Evolutionary conservation across 192 early-diverging fungal species (phyloP).

Genomic region (Mortierella claussenii): DNA sequence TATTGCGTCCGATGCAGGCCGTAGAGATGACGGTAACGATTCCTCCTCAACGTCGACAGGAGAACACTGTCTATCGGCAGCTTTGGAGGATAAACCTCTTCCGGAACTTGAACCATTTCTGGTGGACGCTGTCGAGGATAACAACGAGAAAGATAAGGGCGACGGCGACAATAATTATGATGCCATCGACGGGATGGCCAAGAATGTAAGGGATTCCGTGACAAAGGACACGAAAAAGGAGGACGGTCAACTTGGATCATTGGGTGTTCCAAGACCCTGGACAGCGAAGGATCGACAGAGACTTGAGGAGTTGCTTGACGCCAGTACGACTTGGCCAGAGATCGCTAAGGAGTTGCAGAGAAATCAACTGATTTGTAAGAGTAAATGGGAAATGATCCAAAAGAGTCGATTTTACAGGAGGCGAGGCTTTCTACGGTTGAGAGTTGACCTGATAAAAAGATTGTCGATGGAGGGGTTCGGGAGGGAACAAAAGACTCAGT

Average conservation of each 20-base stretch:
- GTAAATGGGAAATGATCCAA: slow-evolving; percentile 37
- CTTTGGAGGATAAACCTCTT: too few species aligned
- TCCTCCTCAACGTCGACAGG: too few species aligned
- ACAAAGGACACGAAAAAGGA: too few species aligned
- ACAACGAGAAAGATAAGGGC: too few species aligned
- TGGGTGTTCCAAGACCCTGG: slow-evolving; percentile 38
- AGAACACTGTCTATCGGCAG: too few species aligned
- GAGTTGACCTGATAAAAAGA: slow-evolving; percentile 6
- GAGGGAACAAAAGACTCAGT: slow-evolving; percentile 11
- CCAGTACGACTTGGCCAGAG: slow-evolving; percentile 15
- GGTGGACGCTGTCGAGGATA: slow-evolving; percentile 36
- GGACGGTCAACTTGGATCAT: too few species aligned
- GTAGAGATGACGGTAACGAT: too few species aligned
- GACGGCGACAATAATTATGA: too few species aligned
- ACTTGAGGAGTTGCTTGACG: slow-evolving; percentile 5
- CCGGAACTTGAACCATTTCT: too few species aligned
- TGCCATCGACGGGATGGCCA: too few species aligned
- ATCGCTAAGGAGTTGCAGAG: slow-evolving; percentile 30
- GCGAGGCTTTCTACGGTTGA: slow-evolving; percentile 12
- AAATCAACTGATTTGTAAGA: slow-evolving; percentile 41
- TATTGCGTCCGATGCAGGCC: too few species aligned
- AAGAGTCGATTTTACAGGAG: neutral
- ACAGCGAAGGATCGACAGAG: slow-evolving; percentile 31
- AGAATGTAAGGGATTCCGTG: too few species aligned
- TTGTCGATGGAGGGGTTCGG: slow-evolving; percentile 36